Percentiles rank a stretch among this genome's conserved stretches.
phyloP scores from a whole-genome alignment of 176 grass and related monocot genomes.

The Chloris gayana region DNA sequence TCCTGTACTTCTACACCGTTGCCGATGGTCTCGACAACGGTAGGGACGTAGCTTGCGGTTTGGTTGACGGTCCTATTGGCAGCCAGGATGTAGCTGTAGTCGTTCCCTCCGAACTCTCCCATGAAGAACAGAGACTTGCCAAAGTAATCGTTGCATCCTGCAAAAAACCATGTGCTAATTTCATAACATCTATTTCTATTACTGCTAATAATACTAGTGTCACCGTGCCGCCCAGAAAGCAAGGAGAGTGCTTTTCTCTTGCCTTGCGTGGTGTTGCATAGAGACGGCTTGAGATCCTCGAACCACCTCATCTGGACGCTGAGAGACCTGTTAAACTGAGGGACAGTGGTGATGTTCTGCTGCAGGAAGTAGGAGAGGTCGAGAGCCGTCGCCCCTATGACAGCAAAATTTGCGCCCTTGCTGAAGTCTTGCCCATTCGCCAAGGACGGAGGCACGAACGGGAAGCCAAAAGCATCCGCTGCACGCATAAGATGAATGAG shows the following conservation, averaged over 20 bases:
- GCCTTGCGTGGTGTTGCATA: conserved; percentile 25
- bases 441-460: conserved; percentile 60
- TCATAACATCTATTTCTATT: no score
- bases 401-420: conserved; percentile 62
- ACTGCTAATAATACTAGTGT: no score
- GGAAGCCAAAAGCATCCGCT: conserved; percentile 55
- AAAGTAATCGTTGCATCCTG: conserved; percentile 43
- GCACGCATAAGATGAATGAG: not conserved
- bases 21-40: conserved; percentile 40
- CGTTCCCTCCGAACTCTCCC: conserved; percentile 69
- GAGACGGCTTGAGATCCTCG: conserved; percentile 46
- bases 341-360: conserved; percentile 10
- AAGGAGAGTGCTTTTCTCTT: no score
- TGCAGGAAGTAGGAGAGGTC: conserved; percentile 41
- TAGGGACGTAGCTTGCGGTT: conserved; percentile 15
- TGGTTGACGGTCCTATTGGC: conserved; percentile 26
- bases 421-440: conserved; percentile 30
- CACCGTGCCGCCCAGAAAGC: no score
- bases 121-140: conserved; percentile 51
- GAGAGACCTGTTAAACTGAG: conserved; percentile 51
- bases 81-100: conserved; percentile 48
- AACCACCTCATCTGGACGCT: conserved; percentile 58
- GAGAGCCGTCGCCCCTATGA: conserved; percentile 48
- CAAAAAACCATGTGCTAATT: no score
- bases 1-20: not conserved